phyloP scores from a whole-genome alignment of 2,329 filamentous ascomycete genomes.

The Rutstroemia sp. region DNA sequence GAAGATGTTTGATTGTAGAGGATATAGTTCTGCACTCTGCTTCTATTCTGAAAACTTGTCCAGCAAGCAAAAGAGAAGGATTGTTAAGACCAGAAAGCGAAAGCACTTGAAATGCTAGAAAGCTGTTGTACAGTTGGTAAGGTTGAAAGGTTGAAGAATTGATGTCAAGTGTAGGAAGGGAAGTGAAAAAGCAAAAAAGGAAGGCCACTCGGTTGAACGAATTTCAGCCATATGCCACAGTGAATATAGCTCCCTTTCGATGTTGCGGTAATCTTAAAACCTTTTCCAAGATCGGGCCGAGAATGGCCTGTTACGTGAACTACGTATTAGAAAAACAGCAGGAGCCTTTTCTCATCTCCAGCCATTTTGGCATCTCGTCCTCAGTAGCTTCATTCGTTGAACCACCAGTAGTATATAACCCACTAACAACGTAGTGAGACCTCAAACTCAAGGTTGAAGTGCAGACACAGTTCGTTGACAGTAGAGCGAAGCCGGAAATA shows the following conservation, averaged over 20 bases:
- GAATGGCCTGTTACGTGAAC: too few species aligned
- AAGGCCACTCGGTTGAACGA: not conserved
- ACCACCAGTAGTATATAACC: too few species aligned
- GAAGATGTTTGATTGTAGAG: conserved; percentile 3
- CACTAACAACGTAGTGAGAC: too few species aligned
- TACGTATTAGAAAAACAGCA: too few species aligned
- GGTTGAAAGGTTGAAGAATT: not conserved
- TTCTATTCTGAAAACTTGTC: not conserved
- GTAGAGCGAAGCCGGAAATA: too few species aligned
- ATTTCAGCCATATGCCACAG: not conserved
- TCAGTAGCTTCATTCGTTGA: too few species aligned
- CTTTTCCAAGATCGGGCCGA: not conserved
- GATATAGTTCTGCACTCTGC: not conserved
- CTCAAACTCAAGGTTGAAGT: too few species aligned
- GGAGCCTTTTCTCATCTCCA: too few species aligned
- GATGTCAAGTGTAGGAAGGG: not conserved
- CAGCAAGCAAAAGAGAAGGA: not conserved
- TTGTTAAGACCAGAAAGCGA: conserved; percentile 1
- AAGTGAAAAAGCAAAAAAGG: not conserved
- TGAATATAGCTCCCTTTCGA: conserved; percentile 1
- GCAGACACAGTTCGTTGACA: too few species aligned
- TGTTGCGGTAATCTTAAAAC: not conserved
- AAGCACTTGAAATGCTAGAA: not conserved
- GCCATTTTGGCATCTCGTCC: too few species aligned
- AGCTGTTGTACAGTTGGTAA: conserved; percentile 1